phyloP scores from a whole-genome alignment of 805 yeast species.

The Saccharomycopsis fibuligera region DNA sequence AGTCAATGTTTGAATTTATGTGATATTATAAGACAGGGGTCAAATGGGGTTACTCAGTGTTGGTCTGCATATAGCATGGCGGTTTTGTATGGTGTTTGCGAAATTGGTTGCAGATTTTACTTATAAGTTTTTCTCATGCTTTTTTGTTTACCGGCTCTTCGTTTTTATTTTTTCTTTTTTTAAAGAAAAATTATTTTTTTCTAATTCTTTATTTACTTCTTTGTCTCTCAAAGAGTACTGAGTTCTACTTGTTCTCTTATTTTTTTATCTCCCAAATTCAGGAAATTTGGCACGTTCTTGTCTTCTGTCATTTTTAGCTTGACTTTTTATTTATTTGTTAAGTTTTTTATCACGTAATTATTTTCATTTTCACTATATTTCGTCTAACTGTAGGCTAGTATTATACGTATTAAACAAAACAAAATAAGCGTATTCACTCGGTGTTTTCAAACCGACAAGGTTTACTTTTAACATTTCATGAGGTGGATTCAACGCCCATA shows the following conservation, averaged over 20 bases:
- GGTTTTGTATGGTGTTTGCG: conserved; percentile 19
- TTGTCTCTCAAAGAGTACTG: too few species aligned
- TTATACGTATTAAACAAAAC: too few species aligned
- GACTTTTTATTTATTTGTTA: background rate
- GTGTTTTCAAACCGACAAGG: too few species aligned
- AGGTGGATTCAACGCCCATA: too few species aligned
- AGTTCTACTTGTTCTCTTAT: too few species aligned
- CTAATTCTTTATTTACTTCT: background rate
- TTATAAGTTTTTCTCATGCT: background rate
- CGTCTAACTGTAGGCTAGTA: background rate
- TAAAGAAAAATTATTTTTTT: too few species aligned
- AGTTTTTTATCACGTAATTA: too few species aligned
- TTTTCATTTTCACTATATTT: background rate
- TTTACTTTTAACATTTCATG: too few species aligned
- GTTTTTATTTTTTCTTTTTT: background rate
- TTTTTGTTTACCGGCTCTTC: background rate
- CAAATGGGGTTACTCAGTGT: conserved; percentile 13
- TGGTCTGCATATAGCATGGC: conserved; percentile 14
- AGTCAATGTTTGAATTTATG: conserved; percentile 16
- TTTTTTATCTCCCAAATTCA: background rate
- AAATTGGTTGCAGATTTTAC: conserved; percentile 15
- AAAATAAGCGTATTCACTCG: too few species aligned
- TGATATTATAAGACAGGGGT: conserved; percentile 5
- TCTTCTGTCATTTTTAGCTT: background rate
- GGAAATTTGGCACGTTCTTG: background rate